Base-by-base conservation (phyloP, 2,329 filamentous ascomycete genomes). In the Scytalidium sp. region DNA sequence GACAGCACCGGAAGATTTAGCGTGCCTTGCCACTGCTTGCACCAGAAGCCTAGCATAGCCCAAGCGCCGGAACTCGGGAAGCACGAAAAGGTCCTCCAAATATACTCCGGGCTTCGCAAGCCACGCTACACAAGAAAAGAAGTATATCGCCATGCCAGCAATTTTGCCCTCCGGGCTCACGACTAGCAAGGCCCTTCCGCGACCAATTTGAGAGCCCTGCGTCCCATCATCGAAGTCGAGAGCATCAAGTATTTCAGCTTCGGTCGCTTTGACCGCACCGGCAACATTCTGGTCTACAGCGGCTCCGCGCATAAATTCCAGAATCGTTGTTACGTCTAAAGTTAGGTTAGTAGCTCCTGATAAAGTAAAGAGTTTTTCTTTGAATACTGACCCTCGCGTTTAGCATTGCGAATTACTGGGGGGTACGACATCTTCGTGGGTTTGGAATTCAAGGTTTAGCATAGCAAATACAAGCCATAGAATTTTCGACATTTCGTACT, bases 41-140 rank as follows among this genome's bases (percentile, higher is more conserved):
- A 97, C 74, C 64, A 97, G 68, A 60, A 76, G 73, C 69, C 85
- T 88, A 36, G 92, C 93, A 64, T 93, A 96, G 1, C 92, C 92
- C 53, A 81, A 81, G 29, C 85, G 85, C 3, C 94, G 77, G 60
- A 87, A 84, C 41, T 73, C 72, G 1, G 83, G 78, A 59, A 83
- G 78, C 39, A 99, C 90, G 63, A 86, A 96, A n/a, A 97, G 74
- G 64, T 97, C 93, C 68, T 97, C 93, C 32, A 97, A 84, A 68
- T 95, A 96, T 63, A 99, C 88, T 3, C 93, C 93, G 0, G 92
- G 83, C 43, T 81, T 81, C 17, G 88, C 82, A 9, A 88, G 82
- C 94, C 94, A 97, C 0, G 93, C 97, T 64, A 85, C 90, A 72
- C 96, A 97, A 71, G 93, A 97, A 76, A 93, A 91, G 69, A 96